A percentile compares a stretch with the other conserved stretches of the same genome.
These are phyloP conservation scores for Trypanosoma theileri DNA, from an alignment of 208 protist genomes.

Conservation along the genomic window DNA sequence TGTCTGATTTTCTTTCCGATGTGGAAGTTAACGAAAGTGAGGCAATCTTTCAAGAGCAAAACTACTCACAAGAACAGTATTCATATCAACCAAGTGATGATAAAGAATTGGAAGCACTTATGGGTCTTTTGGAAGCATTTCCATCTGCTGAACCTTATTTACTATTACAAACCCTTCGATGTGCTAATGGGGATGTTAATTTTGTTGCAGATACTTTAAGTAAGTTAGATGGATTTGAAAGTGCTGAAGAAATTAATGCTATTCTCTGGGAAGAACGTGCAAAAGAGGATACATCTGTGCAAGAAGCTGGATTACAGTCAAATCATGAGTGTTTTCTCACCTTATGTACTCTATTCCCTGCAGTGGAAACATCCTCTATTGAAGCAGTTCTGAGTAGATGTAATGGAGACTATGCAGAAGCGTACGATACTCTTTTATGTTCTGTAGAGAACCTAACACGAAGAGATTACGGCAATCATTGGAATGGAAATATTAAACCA, in stretches of 20 bases:
- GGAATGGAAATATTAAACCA: slow-evolving; percentile 37
- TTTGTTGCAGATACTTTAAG: slow-evolving; percentile 39
- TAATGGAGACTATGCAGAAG: slow-evolving; percentile 45
- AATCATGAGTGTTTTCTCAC: slow-evolving; percentile 59
- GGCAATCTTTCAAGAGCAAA: neutral
- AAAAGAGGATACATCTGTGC: slow-evolving; percentile 44
- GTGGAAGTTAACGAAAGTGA: neutral
- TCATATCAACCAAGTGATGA: slow-evolving; percentile 12
- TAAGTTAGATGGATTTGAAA: slow-evolving; percentile 20
- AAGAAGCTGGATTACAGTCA: slow-evolving; percentile 26
- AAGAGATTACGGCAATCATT: slow-evolving; percentile 33
- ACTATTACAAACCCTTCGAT: slow-evolving; percentile 61
- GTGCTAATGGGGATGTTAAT: slow-evolving; percentile 38
- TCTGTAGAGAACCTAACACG: slow-evolving; percentile 47
- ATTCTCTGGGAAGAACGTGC: slow-evolving; percentile 41
- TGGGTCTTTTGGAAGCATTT: slow-evolving; percentile 57
- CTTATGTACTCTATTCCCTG: slow-evolving; percentile 68
- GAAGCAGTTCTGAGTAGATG: slow-evolving; percentile 50
- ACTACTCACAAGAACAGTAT: neutral
- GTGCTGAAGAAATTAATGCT: slow-evolving; percentile 27
- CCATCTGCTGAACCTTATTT: slow-evolving; percentile 42
- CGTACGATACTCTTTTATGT: slow-evolving; percentile 66
- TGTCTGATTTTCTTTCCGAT: slow-evolving; percentile 17
- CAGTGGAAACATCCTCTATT: slow-evolving; percentile 39
- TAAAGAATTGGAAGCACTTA: slow-evolving; percentile 40